Evolutionary conservation across 2,329 filamentous ascomycete species (phyloP).

Genomic region (Talaromyces sp.): DNA sequence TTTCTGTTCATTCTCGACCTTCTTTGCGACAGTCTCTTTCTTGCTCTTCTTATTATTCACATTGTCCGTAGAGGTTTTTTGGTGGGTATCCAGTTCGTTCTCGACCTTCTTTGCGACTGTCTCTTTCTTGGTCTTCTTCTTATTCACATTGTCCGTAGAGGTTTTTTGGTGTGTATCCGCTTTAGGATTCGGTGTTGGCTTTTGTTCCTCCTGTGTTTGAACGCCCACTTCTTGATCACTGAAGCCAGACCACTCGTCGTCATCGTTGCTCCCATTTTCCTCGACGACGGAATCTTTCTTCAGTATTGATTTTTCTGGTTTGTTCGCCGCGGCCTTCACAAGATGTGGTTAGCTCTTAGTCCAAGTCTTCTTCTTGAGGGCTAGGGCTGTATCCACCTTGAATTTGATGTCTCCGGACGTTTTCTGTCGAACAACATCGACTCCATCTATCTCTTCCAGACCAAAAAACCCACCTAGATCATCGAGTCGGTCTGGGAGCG

Average conservation of each 20-base stretch:
- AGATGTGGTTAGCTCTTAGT: conserved; percentile 7
- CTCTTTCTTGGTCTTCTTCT: conserved; percentile 12
- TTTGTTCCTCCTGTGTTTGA: conserved; percentile 16
- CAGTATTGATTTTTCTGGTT: conserved; percentile 28
- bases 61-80: conserved; percentile 34
- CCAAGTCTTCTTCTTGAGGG: not conserved
- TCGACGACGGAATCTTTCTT: conserved; percentile 18
- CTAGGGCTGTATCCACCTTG: conserved; percentile 27
- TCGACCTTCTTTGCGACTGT: conserved; percentile 23
- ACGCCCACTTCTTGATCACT: conserved; percentile 45
- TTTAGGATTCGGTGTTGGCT: conserved; percentile 20
- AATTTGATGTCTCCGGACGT: conserved; percentile 47
- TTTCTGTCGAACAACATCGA: conserved; percentile 70
- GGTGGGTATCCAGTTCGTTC: conserved; percentile 21
- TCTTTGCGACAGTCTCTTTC: conserved; percentile 22
- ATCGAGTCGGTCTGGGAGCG: conserved; percentile 69
- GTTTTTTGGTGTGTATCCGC: conserved; percentile 22
- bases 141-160: conserved; percentile 34
- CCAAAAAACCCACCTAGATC: conserved; percentile 94
- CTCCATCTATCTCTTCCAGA: conserved; percentile 84
- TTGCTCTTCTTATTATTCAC: conserved; percentile 14
- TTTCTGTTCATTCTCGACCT: conserved; percentile 20
- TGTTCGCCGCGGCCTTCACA: conserved; percentile 27
- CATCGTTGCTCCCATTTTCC: conserved; percentile 30
- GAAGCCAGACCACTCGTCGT: conserved; percentile 63